Percentiles rank a stretch among this genome's conserved stretches.
These are phyloP conservation scores for Thraustochytrium sp. DNA, from an alignment of 352 stramenopile genomes.

Conservation along the genomic window DNA sequence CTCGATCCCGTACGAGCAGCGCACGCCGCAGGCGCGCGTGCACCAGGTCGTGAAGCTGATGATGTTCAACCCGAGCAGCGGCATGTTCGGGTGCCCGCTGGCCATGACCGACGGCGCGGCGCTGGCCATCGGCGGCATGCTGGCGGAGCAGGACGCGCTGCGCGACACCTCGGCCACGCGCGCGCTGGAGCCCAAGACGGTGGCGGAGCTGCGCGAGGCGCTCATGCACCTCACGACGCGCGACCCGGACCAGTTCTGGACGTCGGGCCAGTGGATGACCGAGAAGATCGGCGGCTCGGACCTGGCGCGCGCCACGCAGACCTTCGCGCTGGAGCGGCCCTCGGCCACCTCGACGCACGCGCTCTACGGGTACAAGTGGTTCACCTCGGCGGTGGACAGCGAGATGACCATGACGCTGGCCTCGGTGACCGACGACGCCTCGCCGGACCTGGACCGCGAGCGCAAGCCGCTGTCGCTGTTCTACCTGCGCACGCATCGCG, in stretches of 20 bases:
- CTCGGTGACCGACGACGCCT: background rate
- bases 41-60: constrained; percentile 28
- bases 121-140: background rate
- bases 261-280: constrained; percentile 37
- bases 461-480: constrained; percentile 38
- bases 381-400: constrained; percentile 7
- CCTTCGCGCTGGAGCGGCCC: constrained; percentile 1
- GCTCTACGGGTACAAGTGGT: constrained; percentile 41
- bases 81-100: constrained; percentile 34
- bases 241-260: constrained; percentile 14
- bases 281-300: constrained; percentile 26
- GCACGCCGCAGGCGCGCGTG: background rate
- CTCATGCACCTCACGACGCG: constrained; percentile 4
- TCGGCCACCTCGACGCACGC: background rate
- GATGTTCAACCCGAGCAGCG: constrained; percentile 9
- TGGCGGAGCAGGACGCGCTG: background rate
- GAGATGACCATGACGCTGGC: constrained; percentile 38
- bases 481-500: constrained; percentile 4
- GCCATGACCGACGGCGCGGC: constrained; percentile 34
- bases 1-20: constrained; percentile 32
- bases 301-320: background rate
- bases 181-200: background rate
- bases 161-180: background rate
- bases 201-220: background rate
- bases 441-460: background rate